Evolutionary conservation across 2,329 filamentous ascomycete genomes (phyloP).

Genomic region (Arachnopeziza araneosa): DNA sequence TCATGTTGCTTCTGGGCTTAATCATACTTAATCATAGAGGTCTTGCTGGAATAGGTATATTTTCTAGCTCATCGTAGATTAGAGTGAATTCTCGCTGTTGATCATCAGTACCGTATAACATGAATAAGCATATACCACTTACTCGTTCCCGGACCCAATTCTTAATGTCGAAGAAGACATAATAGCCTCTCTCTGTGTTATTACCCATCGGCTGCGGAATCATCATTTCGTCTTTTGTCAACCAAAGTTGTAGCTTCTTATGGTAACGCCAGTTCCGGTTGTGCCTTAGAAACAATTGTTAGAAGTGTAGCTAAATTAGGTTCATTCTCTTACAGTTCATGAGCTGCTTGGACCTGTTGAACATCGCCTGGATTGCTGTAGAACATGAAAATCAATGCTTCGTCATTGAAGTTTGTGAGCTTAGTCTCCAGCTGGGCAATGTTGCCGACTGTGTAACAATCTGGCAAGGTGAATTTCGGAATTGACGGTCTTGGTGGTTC

Average conservation of each 20-base stretch:
- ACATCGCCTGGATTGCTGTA: conserved; percentile 59
- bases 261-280: conserved; percentile 64
- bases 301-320: not conserved
- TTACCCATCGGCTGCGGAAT: conserved; percentile 53
- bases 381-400: conserved; percentile 65
- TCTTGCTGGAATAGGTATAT: conserved; percentile 23
- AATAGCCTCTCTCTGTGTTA: conserved; percentile 58
- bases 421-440: conserved; percentile 61
- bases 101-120: not conserved
- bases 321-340: conserved; percentile 48
- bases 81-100: conserved; percentile 54
- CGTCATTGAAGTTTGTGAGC: conserved; percentile 61
- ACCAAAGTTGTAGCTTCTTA: conserved; percentile 60
- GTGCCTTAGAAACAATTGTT: conserved; percentile 37
- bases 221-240: conserved; percentile 64
- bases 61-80: conserved; percentile 57
- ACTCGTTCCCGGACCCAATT: conserved; percentile 59
- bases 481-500: conserved; percentile 52
- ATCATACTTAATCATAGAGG: conserved; percentile 9
- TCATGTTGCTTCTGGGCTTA: not conserved
- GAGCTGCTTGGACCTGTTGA: conserved; percentile 58
- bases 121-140: conserved; percentile 32
- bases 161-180: conserved; percentile 60
- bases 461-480: conserved; percentile 53
- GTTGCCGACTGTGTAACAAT: conserved; percentile 63